A percentile compares a stretch with the other conserved stretches of the same genome.
These are phyloP conservation scores for Aureobasidium sp. DNA, from an alignment of 2,329 filamentous ascomycete species.

Conservation along the genomic window DNA sequence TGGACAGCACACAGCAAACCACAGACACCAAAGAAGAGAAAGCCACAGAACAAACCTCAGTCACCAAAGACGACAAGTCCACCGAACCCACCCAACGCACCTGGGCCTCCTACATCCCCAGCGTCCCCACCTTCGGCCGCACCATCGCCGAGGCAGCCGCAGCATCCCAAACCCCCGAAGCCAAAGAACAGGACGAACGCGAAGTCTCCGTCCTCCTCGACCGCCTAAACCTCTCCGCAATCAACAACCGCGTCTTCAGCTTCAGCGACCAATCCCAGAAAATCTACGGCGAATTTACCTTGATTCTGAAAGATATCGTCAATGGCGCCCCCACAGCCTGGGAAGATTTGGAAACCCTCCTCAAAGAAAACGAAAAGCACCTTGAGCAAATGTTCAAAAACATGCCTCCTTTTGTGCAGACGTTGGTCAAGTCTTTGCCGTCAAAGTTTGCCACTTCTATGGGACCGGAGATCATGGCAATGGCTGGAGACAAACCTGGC, in stretches of 20 bases:
- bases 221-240: slow-evolving; percentile 70
- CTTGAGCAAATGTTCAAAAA: slow-evolving; percentile 55
- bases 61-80: neutral
- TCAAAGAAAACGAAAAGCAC: slow-evolving; percentile 55
- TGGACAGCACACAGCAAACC: neutral
- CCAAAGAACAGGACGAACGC: slow-evolving; percentile 48
- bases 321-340: slow-evolving; percentile 92
- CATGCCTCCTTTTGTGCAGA: slow-evolving; percentile 73
- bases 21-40: neutral
- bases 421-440: slow-evolving; percentile 75
- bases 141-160: neutral
- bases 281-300: slow-evolving; percentile 73
- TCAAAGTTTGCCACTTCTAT: slow-evolving; percentile 68
- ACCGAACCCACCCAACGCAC: neutral
- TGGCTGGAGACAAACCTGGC: slow-evolving; percentile 59
- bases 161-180: slow-evolving; percentile 24
- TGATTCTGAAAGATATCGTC: slow-evolving; percentile 84
- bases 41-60: neutral
- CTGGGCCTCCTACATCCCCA: slow-evolving; percentile 11
- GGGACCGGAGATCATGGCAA: slow-evolving; percentile 74
- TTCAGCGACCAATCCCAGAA: slow-evolving; percentile 78
- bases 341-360: slow-evolving; percentile 67
- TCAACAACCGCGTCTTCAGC: slow-evolving; percentile 78
- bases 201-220: slow-evolving; percentile 77
- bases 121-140: neutral